Base-by-base conservation (phyloP, 2,329 filamentous ascomycete genomes). In the Ustulina deusta region DNA sequence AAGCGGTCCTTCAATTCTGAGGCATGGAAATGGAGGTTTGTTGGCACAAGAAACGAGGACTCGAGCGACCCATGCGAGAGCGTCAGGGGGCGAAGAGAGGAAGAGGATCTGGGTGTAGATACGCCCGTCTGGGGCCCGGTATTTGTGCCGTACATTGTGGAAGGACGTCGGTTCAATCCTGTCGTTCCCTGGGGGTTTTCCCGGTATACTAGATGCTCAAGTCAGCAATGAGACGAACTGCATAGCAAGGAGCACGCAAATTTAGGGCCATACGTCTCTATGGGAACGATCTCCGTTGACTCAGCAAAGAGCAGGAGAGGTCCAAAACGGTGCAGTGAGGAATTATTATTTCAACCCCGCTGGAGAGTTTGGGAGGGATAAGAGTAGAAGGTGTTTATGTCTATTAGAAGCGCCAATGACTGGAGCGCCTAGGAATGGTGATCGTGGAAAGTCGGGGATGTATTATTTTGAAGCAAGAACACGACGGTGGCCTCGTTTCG, bases 31-130 rank as follows among this genome's bases (percentile, higher is more conserved):
- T 99, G 96, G 71, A 97, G 89, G 77, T 90, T 93, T 74, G 96
- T 98, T 66, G 96, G 95, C 79, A 99, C 92, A 78, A 97, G 90
- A 81, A 99, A 96, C 61, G 93, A 95, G 78, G 97, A 93, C 81
- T 99, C 96, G 83, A 99, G 94, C 63, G 93, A 93, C 80, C 97
- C 96, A 82, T 99, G 96, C 73, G 90, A 88, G 78, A 99, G 88
- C 76, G 92, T 93, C 78, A 99, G 89, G 71, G 96, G 95, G 74
- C 96, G 93, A 73, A 97, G 90, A 72, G 95, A 97, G 73, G 94
- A 91, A 75, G 93, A 96, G 65, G 95, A 97, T 83, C 96, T 91
- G 76, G 96, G 96, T 75, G 96, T 99, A 74, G 94, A 97, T 79
- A 97, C 94, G 83, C 96, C 96, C 84, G 96, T 99, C 83, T 97